These are phyloP conservation scores for Phialocephala sp. DNA, from an alignment of 2,329 filamentous ascomycete species.

Conservation along the genomic window DNA sequence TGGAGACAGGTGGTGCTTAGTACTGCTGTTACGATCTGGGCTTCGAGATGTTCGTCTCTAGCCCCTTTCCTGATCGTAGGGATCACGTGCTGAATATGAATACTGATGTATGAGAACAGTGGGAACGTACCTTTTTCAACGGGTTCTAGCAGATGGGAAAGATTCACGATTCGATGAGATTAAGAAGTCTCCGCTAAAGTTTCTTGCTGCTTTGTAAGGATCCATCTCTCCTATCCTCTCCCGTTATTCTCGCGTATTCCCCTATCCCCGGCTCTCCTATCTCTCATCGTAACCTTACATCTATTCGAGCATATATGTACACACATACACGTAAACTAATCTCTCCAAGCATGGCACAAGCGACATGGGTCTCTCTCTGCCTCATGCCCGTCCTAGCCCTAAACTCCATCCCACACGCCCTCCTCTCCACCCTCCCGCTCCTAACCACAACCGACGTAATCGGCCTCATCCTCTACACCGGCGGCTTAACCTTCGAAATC, in stretches of 20 bases:
- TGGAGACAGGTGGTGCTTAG: slow-evolving; percentile 65
- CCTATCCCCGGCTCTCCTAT: no score
- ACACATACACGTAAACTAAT: background rate
- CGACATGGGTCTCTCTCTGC: slow-evolving; percentile 71
- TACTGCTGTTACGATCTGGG: slow-evolving; percentile 65
- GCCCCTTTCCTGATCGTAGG: background rate
- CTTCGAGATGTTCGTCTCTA: slow-evolving; percentile 56
- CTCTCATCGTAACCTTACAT: background rate
- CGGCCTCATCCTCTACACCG: slow-evolving; percentile 61
- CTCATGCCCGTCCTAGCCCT: slow-evolving; percentile 68
- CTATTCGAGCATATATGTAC: background rate
- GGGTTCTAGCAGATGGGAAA: slow-evolving; percentile 62
- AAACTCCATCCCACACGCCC: slow-evolving; percentile 62
- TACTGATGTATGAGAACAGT: slow-evolving; percentile 49
- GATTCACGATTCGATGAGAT: slow-evolving; percentile 65
- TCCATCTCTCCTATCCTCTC: slow-evolving; percentile 30
- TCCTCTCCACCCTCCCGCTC: slow-evolving; percentile 55
- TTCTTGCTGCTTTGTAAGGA: slow-evolving; percentile 58
- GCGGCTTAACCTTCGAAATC: slow-evolving; percentile 65
- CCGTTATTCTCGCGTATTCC: background rate
- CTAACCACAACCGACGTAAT: slow-evolving; percentile 59
- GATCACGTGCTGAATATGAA: background rate
- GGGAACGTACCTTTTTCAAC: slow-evolving; percentile 67
- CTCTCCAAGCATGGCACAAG: slow-evolving; percentile 55
- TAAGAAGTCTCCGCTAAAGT: slow-evolving; percentile 56